These are phyloP conservation scores for Leucaena leucocephala DNA, from an alignment of 306 rosid genomes.

Conservation along the genomic window DNA sequence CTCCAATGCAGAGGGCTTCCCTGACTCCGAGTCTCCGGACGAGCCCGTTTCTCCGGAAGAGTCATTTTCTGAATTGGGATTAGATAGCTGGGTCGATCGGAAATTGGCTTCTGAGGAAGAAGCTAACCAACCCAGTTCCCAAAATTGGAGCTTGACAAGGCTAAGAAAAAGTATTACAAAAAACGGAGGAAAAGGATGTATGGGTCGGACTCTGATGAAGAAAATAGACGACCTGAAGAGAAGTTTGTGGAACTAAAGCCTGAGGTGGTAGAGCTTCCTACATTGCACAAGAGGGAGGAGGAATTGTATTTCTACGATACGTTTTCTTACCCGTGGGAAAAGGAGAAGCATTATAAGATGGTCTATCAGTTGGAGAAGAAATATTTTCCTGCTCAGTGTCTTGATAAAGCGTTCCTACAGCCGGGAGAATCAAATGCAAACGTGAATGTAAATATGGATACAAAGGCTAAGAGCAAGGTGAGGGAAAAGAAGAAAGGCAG, in stretches of 20 bases:
- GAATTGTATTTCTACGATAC: conserved; percentile 79
- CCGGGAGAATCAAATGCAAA: conserved; percentile 61
- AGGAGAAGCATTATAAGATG: conserved; percentile 90
- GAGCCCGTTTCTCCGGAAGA: conserved; percentile 36
- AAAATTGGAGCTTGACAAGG: conserved; percentile 62
- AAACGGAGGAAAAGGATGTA: conserved; percentile 83
- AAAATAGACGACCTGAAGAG: conserved; percentile 44
- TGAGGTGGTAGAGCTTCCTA: conserved; percentile 75
- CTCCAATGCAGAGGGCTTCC: conserved; percentile 37
- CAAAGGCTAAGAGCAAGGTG: conserved; percentile 20
- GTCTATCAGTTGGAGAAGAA: conserved; percentile 91
- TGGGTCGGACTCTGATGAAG: conserved; percentile 82
- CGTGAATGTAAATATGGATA: not conserved
- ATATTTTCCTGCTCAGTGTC: conserved; percentile 77
- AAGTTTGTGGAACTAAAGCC: conserved; percentile 76
- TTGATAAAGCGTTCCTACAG: conserved; percentile 85
- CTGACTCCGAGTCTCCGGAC: conserved; percentile 39
- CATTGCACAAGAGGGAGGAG: conserved; percentile 77
- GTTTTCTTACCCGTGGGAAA: conserved; percentile 88
- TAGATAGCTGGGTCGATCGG: conserved; percentile 67
- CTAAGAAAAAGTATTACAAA: conserved; percentile 76
- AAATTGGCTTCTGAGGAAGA: conserved; percentile 53
- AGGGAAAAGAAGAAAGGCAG: conserved; percentile 41
- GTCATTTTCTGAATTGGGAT: conserved; percentile 49
- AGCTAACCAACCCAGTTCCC: conserved; percentile 31